Percentiles rank a stretch among this genome's conserved stretches.
Evolutionary conservation across 2,329 filamentous ascomycete genomes (phyloP).

Genomic region (Aspergillus sp.): DNA sequence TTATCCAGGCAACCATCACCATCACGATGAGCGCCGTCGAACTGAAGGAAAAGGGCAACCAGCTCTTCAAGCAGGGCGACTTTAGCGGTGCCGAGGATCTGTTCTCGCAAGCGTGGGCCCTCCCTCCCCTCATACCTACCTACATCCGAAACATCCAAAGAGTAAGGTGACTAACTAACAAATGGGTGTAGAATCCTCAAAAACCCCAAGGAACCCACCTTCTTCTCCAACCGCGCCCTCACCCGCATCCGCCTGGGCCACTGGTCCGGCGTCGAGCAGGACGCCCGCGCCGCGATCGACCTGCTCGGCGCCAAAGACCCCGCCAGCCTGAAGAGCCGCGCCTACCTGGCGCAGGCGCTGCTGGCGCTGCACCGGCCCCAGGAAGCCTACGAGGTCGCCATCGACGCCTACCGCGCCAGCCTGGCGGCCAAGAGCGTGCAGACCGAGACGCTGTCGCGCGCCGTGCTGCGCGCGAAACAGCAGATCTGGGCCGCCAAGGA

Average conservation of each 20-base stretch:
- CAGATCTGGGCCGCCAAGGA: constrained; percentile 80
- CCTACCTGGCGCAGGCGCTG: constrained; percentile 80
- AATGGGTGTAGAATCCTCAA: constrained; percentile 75
- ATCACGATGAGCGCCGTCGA: constrained; percentile 32
- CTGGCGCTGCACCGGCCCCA: constrained; percentile 70
- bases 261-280: constrained; percentile 73
- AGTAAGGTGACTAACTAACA: too few relatives aligned
- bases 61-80: constrained; percentile 46
- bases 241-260: constrained; percentile 70
- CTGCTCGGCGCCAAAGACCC: constrained; percentile 53
- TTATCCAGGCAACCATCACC: neutral
- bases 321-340: constrained; percentile 75
- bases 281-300: constrained; percentile 73
- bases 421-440: constrained; percentile 63
- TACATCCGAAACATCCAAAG: neutral
- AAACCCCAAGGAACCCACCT: constrained; percentile 71
- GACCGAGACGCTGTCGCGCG: constrained; percentile 67
- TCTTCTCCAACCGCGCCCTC: constrained; percentile 90
- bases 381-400: constrained; percentile 68
- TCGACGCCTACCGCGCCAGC: constrained; percentile 71
- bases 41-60: constrained; percentile 46
- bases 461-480: constrained; percentile 80
- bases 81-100: constrained; percentile 47
- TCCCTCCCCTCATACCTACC: neutral
- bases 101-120: constrained; percentile 46